Conservation (phyloP, 2,329 filamentous ascomycete genomes). For the Diaporthe vexans region DNA sequence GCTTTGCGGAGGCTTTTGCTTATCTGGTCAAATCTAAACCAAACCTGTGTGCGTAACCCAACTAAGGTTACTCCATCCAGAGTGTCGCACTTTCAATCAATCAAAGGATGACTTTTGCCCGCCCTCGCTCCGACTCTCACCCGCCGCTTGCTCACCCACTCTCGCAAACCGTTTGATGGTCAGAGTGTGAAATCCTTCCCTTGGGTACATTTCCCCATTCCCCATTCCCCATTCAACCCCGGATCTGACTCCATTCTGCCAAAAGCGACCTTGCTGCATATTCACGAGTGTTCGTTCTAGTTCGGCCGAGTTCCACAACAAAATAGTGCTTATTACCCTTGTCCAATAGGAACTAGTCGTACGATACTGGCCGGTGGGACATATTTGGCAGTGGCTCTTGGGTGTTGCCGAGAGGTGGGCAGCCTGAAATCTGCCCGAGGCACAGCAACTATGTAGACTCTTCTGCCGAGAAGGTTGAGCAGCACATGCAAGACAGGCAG, state of each 20-base stretch:
- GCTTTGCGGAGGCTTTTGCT: constrained; percentile 30
- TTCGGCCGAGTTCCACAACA: constrained; percentile 24
- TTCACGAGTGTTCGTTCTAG: background rate
- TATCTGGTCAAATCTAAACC: constrained; percentile 28
- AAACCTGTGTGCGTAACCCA: constrained; percentile 8
- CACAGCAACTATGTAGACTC: constrained; percentile 11
- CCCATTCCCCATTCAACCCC: constrained; percentile 2
- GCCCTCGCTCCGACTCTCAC: constrained; percentile 7
- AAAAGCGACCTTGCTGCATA: background rate
- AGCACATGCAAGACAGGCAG: constrained; percentile 38
- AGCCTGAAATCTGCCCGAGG: background rate
- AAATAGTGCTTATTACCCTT: constrained; percentile 26
- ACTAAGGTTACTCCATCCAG: constrained; percentile 14
- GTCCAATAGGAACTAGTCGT: constrained; percentile 4
- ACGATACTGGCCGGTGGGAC: background rate
- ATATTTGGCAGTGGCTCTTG: background rate
- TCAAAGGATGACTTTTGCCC: constrained; percentile 25
- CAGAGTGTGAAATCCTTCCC: constrained; percentile 25
- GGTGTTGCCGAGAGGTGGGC: constrained; percentile 1
- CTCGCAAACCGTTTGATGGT: background rate
- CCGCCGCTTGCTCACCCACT: constrained; percentile 5
- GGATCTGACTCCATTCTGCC: constrained; percentile 26
- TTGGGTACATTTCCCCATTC: background rate
- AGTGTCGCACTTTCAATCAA: constrained; percentile 27
- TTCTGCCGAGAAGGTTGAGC: constrained; percentile 21